Percentiles rank a stretch among this genome's conserved stretches.
phyloP scores from a whole-genome alignment of 2,329 filamentous ascomycete species.

The Fusarium sp. region DNA sequence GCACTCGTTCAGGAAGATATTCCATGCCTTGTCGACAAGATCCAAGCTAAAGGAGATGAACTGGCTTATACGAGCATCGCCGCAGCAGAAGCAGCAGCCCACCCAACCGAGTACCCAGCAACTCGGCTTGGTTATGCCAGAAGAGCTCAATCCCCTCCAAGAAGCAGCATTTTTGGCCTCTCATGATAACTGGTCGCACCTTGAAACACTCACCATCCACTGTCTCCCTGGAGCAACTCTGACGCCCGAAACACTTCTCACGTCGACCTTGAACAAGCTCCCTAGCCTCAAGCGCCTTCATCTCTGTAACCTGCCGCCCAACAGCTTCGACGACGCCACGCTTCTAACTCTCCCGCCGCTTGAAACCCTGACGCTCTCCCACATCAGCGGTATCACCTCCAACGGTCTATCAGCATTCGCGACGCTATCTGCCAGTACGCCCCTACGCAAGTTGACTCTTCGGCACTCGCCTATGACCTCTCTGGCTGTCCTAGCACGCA shows the following conservation, averaged over 20 bases:
- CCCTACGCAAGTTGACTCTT: conserved; percentile 65
- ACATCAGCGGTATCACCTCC: conserved; percentile 68
- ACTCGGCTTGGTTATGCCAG: conserved; percentile 48
- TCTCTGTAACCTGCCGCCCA: conserved; percentile 67
- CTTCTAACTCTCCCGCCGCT: conserved; percentile 69
- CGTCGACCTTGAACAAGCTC: conserved; percentile 63
- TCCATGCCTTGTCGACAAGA: conserved; percentile 71
- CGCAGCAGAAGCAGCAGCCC: conserved; percentile 51
- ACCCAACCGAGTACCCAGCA: conserved; percentile 51
- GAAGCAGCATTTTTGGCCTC: conserved; percentile 63
- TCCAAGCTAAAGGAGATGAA: conserved; percentile 68
- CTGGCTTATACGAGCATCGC: conserved; percentile 66
- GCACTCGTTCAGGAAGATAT: conserved; percentile 68
- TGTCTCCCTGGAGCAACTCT: conserved; percentile 69
- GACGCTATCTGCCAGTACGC: conserved; percentile 60
- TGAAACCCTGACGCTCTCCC: conserved; percentile 67
- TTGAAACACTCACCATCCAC: conserved; percentile 70
- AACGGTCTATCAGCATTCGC: conserved; percentile 70
- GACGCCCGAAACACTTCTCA: conserved; percentile 65
- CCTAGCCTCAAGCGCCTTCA: conserved; percentile 70
- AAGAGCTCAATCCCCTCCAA: conserved; percentile 50
- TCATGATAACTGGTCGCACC: conserved; percentile 68
- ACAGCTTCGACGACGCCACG: conserved; percentile 69
- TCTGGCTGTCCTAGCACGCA: conserved; percentile 69
- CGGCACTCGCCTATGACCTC: conserved; percentile 69